Evolutionary conservation across 345 rosid species (phyloP), one percentile per base, ranked within the genome.

Genomic region (Hevea brasiliensis): DNA sequence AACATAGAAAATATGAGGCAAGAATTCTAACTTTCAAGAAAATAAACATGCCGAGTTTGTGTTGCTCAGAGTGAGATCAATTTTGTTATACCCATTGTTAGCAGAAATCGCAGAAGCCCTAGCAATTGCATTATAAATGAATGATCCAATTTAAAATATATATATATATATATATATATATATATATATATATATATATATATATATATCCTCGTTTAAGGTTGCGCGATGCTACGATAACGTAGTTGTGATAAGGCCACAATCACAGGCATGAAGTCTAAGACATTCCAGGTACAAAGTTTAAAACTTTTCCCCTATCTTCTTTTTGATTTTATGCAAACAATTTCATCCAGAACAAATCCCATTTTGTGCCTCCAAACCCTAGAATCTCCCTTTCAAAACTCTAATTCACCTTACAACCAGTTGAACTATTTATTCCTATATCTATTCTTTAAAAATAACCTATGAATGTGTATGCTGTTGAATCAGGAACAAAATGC

Each of bases 351-450:
- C 7, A 2, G 3, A 64, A 45, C 8, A 21, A 29, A 47, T 65
- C 35, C 32, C 69, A 45, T 23, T 24, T 29, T 45, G 17, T 7
- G 21, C 40, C 45, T 26, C 55, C 56, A 47, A 26, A 24, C 35
- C 23, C 32, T 9, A 56, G 2, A 56, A 21, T 56, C 37, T 58
- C 4, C 61, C 1, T 58, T 4, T 17, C 12, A 26, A 58, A 58
- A 35, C 13, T 26, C 61, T 8, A 9, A 24, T 24, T 3, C 61
- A 58, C 17, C n/a, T 58, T 4, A 58, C 35, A 58, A 23, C 37
- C 29, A 61, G 9, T 59, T 56, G 9, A 66, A 40, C 74, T 74
- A 53, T 32, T 20, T 35, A 23, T 50, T 57, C 74, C 56, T 13
- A 68, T n/a, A 35, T 42, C 65, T 50, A 27, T 42, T 42, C 48